Base-by-base conservation (phyloP, 257 asterid species). In the Salvia miltiorrhiza region DNA sequence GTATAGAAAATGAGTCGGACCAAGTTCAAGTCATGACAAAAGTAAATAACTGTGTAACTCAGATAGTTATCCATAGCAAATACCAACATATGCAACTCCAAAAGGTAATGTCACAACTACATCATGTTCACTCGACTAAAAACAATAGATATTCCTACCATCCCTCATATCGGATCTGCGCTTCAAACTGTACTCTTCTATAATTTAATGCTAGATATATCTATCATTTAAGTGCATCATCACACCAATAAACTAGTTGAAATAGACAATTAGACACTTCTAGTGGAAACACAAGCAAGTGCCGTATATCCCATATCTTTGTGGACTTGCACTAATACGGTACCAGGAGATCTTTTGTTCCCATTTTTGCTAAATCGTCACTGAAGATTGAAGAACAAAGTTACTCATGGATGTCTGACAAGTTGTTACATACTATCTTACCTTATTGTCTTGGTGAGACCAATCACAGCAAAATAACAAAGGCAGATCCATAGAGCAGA, bases 381-480 rank as follows among this genome's bases (percentile, higher is more conserved):
- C 8, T 23, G 43, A 37, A 56, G 35, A 64, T 12, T 23, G 43
- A 37, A 56, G 35, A 64, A 24, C 19, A 30, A 48, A 12, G 60
- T 39, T 16, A 11, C 32, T 24, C 9, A 24, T 9, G 1, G 8
- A 66, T 19, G 40, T 19, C 44, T 20, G 12, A 37, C 40, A 17
- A 43, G 5, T 28, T 24, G 57, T 55, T 21, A 40, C 48, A 24
- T 44, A 30, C 41, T 50, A 60, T 16, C 24, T 43, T 72, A 72
- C 73, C 72, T 55, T 39, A 43, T 13, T 69, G 21, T 63, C 30
- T 44, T 47, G 55, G 49, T 54, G 71, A 37, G 69, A 63, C 47
- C 60, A 60, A 65, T 73, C 63, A 64, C 69, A 73, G 79, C 67
- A 50, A 40, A 73, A 39, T 24, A 55, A 55, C 63, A 76, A 74